These are phyloP conservation scores for Spiraea crenata DNA, from an alignment of 331 rosid genomes.

Conservation along the genomic window DNA sequence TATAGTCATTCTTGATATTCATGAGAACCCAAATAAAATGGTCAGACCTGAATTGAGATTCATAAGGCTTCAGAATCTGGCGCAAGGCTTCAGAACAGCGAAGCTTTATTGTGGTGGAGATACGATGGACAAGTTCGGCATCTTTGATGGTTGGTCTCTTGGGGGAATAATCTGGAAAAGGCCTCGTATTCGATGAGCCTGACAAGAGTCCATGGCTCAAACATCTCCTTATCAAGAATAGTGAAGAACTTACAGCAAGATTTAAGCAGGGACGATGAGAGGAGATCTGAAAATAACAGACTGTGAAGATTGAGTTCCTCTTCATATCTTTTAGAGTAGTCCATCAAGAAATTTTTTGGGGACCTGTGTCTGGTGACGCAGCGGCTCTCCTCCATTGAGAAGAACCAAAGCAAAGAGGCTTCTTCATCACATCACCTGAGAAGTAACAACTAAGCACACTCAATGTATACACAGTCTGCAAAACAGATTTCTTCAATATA, in stretches of 20 bases:
- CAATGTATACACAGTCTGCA: not conserved
- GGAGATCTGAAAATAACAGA: conserved; percentile 26
- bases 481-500: not conserved
- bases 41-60: conserved; percentile 54
- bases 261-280: conserved; percentile 4
- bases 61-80: conserved; percentile 57
- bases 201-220: conserved; percentile 27
- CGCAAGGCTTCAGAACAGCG: conserved; percentile 67
- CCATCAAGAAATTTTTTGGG: conserved; percentile 37
- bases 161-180: conserved; percentile 88
- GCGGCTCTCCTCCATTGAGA: conserved; percentile 27
- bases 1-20: conserved; percentile 58
- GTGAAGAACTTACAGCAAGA: conserved; percentile 19
- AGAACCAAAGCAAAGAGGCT: conserved; percentile 18
- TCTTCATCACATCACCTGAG: conserved; percentile 41
- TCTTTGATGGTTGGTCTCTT: conserved; percentile 63
- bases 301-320: conserved; percentile 37
- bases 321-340: conserved; percentile 55
- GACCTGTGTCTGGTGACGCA: conserved; percentile 18
- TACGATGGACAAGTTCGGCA: conserved; percentile 56
- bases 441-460: not conserved
- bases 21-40: conserved; percentile 81
- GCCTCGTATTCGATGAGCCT: conserved; percentile 46
- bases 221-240: conserved; percentile 27
- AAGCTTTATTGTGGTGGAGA: conserved; percentile 58